Base-by-base conservation (phyloP, 2,329 filamentous ascomycete genomes). In the Colletotrichum eleusines region DNA sequence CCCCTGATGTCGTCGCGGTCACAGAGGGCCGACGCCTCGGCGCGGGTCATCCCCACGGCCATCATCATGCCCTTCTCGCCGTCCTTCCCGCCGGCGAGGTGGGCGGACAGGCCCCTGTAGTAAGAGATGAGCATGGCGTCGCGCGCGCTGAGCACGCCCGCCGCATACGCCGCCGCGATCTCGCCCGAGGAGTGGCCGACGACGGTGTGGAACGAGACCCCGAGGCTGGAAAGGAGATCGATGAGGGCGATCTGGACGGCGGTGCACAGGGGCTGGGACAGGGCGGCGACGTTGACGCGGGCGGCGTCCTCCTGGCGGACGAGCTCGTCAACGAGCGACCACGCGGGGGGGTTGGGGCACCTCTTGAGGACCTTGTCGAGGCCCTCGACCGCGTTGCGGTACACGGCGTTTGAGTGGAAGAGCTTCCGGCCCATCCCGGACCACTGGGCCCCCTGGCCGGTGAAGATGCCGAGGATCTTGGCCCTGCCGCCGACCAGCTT, bases 121-220 rank as follows among this genome's bases (percentile, higher is more conserved):
- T 76, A 78, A 1, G 77, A 74, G 28, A 75, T 67, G 28, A 71
- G 65, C 60, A 77, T 72, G 16, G 76, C 74, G 18, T 71, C 54
- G 16, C 73, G 55, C 7, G 69, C 64, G 3, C 66, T 61, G 5
- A 78, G 59, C 16, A 63, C 63, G 1, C 77, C 77, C 2, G 76
- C 75, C 16, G 77, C 78, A 71, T 82, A 83, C 3, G 81, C 82
- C 2, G 82, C 82, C 0, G 79, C 80, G 28, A 82, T 76, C 58
- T 77, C 76, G 14, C 76, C 76, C 18, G 73, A 75, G 20, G 75
- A 76, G 50, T 77, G 76, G 5, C 76, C 76, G 7, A 75, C 69
- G 11, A 76, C 74, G 2, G 68, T 70, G 4, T 61, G 33, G 26
- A 75, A 74, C 5, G 54, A 46, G 23, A 77, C 54, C 2, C 70